These are phyloP conservation scores for Eutreptiella sp. DNA, from an alignment of 208 protist species.

Conservation along the genomic window DNA sequence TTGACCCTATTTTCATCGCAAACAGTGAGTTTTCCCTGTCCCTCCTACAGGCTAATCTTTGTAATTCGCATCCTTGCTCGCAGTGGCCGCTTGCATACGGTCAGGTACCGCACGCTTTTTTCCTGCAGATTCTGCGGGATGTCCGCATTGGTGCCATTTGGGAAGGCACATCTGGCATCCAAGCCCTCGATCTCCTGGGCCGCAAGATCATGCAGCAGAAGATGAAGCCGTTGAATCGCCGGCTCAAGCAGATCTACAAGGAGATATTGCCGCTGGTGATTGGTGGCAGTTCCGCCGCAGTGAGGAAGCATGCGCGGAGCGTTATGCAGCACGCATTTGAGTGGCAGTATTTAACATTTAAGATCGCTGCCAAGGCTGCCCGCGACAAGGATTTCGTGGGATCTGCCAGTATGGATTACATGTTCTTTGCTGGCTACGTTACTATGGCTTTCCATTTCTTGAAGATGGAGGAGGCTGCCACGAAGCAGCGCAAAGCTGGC, in stretches of 20 bases:
- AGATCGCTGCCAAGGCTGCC: slow-evolving; percentile 45
- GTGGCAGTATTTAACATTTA: slow-evolving; percentile 50
- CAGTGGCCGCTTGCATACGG: background rate
- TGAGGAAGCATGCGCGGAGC: slow-evolving; percentile 34
- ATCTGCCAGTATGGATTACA: slow-evolving; percentile 54
- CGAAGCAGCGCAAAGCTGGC: slow-evolving; percentile 44
- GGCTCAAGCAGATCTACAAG: slow-evolving; percentile 40
- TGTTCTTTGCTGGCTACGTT: slow-evolving; percentile 72
- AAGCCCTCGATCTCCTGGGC: slow-evolving; percentile 72
- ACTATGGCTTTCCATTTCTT: slow-evolving; percentile 71
- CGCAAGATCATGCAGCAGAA: slow-evolving; percentile 63
- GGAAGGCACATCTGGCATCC: slow-evolving; percentile 70
- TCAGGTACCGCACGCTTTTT: background rate
- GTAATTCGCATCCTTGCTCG: background rate
- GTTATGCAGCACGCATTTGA: slow-evolving; percentile 58
- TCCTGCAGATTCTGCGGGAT: slow-evolving; percentile 51
- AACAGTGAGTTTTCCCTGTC: no score
- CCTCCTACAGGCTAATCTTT: no score
- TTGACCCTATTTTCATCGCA: no score
- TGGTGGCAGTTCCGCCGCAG: no score
- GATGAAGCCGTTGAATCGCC: slow-evolving; percentile 42
- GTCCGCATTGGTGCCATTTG: slow-evolving; percentile 60
- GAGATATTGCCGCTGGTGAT: slow-evolving; percentile 42
- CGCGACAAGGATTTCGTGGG: slow-evolving; percentile 46
- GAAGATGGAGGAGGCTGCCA: slow-evolving; percentile 64